Conservation (phyloP, 148 eudicot species). For the Vaccinium vitisidaea region DNA sequence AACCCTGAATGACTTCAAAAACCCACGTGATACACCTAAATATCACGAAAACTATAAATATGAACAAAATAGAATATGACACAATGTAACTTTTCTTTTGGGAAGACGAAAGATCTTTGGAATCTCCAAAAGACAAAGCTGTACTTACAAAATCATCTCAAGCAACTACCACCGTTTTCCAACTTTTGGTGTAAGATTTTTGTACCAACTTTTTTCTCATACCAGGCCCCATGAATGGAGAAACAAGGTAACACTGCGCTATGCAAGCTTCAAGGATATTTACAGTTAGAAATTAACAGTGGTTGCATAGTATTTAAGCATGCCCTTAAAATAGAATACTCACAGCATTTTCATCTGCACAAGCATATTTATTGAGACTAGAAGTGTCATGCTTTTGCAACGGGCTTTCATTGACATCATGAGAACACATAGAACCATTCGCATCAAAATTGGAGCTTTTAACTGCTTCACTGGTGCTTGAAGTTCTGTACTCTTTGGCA, state of each 20-base stretch:
- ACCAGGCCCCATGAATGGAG: background rate
- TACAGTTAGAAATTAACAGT: background rate
- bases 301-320: background rate
- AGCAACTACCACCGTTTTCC: background rate
- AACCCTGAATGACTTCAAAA: background rate
- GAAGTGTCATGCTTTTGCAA: constrained; percentile 19
- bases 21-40: background rate
- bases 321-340: constrained; percentile 20
- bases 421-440: constrained; percentile 11
- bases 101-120: background rate
- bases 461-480: constrained; percentile 35
- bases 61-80: background rate
- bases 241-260: background rate
- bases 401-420: constrained; percentile 22
- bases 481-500: constrained; percentile 27
- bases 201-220: background rate
- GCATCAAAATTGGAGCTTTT: constrained; percentile 16
- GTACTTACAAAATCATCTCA: background rate
- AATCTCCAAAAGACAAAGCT: background rate
- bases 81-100: background rate
- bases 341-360: constrained; percentile 30
- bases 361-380: constrained; percentile 19
- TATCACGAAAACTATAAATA: background rate
- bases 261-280: background rate
- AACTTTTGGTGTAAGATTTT: background rate